Conservation (phyloP, 2,329 filamentous ascomycete genomes). For the Iodosphaeria phyllophila region DNA sequence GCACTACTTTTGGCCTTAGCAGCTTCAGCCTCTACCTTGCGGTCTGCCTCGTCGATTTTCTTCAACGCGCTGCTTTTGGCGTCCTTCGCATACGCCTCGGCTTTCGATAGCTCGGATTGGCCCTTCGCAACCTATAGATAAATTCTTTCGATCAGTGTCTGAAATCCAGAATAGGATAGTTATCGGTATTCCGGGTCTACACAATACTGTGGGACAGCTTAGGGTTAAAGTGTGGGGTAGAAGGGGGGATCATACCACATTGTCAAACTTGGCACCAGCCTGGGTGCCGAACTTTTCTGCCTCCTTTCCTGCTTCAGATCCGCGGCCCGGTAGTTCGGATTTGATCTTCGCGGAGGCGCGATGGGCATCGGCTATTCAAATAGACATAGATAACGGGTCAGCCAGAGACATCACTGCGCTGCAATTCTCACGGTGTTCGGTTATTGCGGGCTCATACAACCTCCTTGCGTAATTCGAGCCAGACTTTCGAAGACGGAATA, state of each 20-base stretch:
- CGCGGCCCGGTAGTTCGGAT: conserved; percentile 42
- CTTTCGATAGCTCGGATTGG: conserved; percentile 40
- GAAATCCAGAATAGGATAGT: too few relatives aligned
- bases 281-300: conserved; percentile 40
- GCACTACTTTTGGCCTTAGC: conserved; percentile 70
- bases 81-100: conserved; percentile 42
- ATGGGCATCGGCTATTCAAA: conserved; percentile 51
- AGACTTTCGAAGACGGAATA: background rate
- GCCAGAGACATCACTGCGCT: conserved; percentile 1
- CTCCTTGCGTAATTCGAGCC: too few relatives aligned
- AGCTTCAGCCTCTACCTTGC: conserved; percentile 60
- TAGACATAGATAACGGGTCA: conserved; percentile 4
- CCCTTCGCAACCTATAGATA: conserved; percentile 39
- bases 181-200: too few relatives aligned
- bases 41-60: conserved; percentile 69
- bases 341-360: conserved; percentile 47
- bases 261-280: conserved; percentile 48
- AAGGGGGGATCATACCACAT: conserved; percentile 34
- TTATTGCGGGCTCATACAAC: too few relatives aligned
- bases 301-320: conserved; percentile 44
- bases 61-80: conserved; percentile 44
- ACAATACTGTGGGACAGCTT: too few relatives aligned
- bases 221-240: conserved; percentile 9
- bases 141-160: conserved; percentile 13
- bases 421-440: too few relatives aligned